Conservation (phyloP, 441 rosid species). For the Melastoma candidum region DNA sequence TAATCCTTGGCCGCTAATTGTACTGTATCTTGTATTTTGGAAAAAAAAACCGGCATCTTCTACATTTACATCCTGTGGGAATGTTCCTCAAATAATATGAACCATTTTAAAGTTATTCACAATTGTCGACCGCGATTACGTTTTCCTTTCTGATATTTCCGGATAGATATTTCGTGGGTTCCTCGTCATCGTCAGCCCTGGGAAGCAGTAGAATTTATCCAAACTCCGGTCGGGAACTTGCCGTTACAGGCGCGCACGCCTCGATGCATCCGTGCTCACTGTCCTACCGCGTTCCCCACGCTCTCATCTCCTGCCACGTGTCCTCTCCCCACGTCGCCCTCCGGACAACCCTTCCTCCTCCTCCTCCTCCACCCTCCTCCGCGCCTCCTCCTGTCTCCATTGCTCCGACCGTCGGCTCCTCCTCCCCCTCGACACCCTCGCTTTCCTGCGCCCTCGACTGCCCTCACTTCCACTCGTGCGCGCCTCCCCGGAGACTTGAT, state of each 20-base stretch:
- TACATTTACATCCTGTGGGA: too few species aligned
- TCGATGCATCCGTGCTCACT: constrained; percentile 42
- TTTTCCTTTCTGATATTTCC: too few species aligned
- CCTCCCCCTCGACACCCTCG: constrained; percentile 1
- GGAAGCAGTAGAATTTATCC: constrained; percentile 7
- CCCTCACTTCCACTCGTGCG: constrained; percentile 73
- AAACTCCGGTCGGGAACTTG: too few species aligned
- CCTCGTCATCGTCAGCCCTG: background rate
- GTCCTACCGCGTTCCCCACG: constrained; percentile 28
- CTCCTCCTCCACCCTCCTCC: constrained; percentile 13
- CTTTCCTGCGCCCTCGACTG: constrained; percentile 48
- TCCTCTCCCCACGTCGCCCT: constrained; percentile 14
- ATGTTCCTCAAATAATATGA: background rate
- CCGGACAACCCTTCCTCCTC: constrained; percentile 17
- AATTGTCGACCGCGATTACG: too few species aligned
- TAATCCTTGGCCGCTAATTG: too few species aligned
- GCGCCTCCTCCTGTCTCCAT: constrained; percentile 19
- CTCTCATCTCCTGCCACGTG: constrained; percentile 36
- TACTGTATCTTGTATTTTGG: too few species aligned
- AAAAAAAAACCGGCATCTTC: too few species aligned
- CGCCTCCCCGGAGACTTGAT: background rate
- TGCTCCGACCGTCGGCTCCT: constrained; percentile 32
- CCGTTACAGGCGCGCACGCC: constrained; percentile 2
- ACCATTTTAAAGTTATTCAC: background rate
- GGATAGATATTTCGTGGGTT: too few species aligned